Conservation (phyloP, 1,284 basidiomycete genomes). For the Leccinum ponderosum region DNA sequence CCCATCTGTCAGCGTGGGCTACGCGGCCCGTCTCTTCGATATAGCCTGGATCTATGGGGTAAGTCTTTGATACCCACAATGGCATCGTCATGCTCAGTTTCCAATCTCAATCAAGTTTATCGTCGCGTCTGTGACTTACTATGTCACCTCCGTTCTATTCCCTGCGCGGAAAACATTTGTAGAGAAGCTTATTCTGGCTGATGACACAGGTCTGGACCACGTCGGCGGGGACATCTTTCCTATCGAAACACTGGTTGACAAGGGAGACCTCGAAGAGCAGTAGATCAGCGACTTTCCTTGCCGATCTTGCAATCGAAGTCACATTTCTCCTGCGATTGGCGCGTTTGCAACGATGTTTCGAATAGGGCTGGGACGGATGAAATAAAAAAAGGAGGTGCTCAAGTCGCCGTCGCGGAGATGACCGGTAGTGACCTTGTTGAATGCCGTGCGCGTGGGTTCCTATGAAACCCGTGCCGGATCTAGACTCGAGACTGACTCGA, state of each 20-base stretch:
- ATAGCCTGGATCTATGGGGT: conserved; percentile 75
- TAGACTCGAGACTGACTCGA: conserved; percentile 1
- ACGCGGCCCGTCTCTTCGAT: conserved; percentile 55
- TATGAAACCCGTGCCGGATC: conserved; percentile 2
- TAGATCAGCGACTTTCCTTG: conserved; percentile 12
- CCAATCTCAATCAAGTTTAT: conserved; percentile 37
- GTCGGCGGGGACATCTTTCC: conserved; percentile 1
- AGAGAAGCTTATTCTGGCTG: conserved; percentile 40
- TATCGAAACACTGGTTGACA: conserved; percentile 1
- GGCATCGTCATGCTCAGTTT: conserved; percentile 25
- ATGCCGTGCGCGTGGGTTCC: conserved; percentile 1
- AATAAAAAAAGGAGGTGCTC: neutral
- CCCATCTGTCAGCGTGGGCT: conserved; percentile 52
- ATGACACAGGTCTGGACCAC: conserved; percentile 8
- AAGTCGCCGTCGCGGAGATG: conserved; percentile 18
- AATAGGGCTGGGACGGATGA: neutral
- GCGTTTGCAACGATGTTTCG: neutral
- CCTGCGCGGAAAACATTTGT: conserved; percentile 62
- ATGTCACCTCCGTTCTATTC: conserved; percentile 50
- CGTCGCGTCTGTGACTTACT: conserved; percentile 47
- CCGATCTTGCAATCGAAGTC: conserved; percentile 9
- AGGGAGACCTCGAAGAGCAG: conserved; percentile 5
- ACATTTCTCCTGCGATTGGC: conserved; percentile 3
- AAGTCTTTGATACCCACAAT: conserved; percentile 23
- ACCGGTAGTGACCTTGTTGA: conserved; percentile 2